A percentile compares a stretch with the other conserved stretches of the same genome.
phyloP scores from a whole-genome alignment of 768 basidiomycete species.

The Tricholoma flavovirens region DNA sequence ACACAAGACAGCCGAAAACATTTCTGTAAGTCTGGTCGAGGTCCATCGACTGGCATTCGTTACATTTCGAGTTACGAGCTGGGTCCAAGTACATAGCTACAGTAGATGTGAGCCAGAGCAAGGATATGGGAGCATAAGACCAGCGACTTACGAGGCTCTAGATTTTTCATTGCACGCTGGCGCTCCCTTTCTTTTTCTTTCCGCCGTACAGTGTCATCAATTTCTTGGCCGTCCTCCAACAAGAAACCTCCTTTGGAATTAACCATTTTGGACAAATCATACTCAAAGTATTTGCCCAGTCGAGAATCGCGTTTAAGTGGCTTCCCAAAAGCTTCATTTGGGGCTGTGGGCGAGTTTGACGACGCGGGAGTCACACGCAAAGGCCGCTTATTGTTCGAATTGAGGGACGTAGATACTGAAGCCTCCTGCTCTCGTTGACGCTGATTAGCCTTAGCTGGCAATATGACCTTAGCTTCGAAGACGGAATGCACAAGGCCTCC shows the following conservation, averaged over 20 bases:
- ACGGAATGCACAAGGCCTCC: neutral
- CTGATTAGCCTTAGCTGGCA: conserved; percentile 68
- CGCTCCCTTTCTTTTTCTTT: conserved; percentile 81
- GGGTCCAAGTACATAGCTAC: conserved; percentile 77
- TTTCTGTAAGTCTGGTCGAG: conserved; percentile 80
- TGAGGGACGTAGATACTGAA: conserved; percentile 40
- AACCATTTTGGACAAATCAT: conserved; percentile 94
- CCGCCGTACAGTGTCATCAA: conserved; percentile 65
- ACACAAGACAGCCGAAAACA: conserved; percentile 81
- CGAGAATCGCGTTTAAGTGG: conserved; percentile 69
- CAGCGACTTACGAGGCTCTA: conserved; percentile 60
- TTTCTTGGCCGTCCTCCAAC: conserved; percentile 80
- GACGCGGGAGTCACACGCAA: conserved; percentile 50
- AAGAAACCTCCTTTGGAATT: conserved; percentile 96
- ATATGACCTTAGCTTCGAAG: neutral
- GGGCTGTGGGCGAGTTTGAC: conserved; percentile 56
- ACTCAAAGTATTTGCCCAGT: conserved; percentile 91
- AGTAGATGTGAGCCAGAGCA: conserved; percentile 1
- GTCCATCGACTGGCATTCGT: conserved; percentile 81
- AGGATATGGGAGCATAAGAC: neutral
- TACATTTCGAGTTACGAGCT: conserved; percentile 73
- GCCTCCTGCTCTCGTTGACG: conserved; percentile 56
- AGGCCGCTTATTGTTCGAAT: conserved; percentile 74
- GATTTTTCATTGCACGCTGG: conserved; percentile 66
- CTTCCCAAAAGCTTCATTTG: conserved; percentile 41